Evolutionary conservation across 495 filamentous ascomycete species (phyloP).

Genomic region (Bombardia bombarda): DNA sequence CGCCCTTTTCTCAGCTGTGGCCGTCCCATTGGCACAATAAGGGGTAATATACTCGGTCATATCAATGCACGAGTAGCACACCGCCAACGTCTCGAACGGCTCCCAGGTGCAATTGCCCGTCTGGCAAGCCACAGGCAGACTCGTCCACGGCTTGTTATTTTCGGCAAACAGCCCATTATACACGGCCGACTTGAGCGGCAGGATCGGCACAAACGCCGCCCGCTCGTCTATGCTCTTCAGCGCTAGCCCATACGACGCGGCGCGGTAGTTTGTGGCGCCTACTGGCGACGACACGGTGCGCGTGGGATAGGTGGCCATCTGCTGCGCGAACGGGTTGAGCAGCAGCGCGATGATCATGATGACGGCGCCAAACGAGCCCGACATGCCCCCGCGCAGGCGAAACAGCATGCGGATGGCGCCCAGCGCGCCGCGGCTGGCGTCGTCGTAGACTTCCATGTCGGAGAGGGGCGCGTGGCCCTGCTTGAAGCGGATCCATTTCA

Average conservation of each 20-base stretch:
- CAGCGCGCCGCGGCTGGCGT: constrained; percentile 34
- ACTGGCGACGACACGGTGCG: neutral
- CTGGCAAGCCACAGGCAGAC: constrained; percentile 15
- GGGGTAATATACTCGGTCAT: constrained; percentile 16
- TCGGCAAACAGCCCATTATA: constrained; percentile 25
- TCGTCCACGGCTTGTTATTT: constrained; percentile 14
- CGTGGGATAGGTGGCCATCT: constrained; percentile 14
- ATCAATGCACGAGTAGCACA: constrained; percentile 21
- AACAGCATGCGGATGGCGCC: constrained; percentile 30
- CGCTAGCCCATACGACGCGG: constrained; percentile 1
- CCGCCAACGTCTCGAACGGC: constrained; percentile 18
- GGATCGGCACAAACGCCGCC: constrained; percentile 20
- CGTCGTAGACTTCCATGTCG: constrained; percentile 38
- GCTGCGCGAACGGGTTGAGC: constrained; percentile 17
- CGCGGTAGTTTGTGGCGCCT: constrained; percentile 7
- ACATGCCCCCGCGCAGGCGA: constrained; percentile 11
- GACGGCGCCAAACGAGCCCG: constrained; percentile 32
- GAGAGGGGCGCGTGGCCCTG: constrained; percentile 26
- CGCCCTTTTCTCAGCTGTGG: too few species aligned
- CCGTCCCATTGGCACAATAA: constrained; percentile 9
- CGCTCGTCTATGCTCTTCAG: neutral
- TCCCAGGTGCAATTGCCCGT: constrained; percentile 24
- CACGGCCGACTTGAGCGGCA: constrained; percentile 25
- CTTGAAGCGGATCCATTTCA: constrained; percentile 44
- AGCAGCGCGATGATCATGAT: constrained; percentile 33